A percentile compares a stretch with the other conserved stretches of the same genome.
These are phyloP conservation scores for Didymella pinodella DNA, from an alignment of 2,329 filamentous ascomycete genomes.

Conservation along the genomic window DNA sequence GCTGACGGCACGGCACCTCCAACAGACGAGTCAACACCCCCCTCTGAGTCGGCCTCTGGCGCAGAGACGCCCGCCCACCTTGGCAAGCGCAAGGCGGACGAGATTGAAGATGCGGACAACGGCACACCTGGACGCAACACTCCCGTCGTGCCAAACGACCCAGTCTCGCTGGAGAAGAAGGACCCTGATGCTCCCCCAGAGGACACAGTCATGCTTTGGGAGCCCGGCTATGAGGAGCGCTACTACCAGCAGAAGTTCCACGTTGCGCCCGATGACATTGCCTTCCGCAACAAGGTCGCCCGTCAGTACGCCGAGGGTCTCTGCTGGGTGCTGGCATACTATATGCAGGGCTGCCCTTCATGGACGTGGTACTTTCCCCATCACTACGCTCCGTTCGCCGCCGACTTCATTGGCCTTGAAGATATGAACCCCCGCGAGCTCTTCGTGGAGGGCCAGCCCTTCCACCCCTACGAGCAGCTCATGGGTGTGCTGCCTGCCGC, in stretches of 20 bases:
- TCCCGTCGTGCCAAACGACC: slow-evolving; percentile 57
- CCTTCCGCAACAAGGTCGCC: slow-evolving; percentile 88
- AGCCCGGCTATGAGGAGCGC: slow-evolving; percentile 90
- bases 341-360: slow-evolving; percentile 96
- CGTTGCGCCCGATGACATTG: slow-evolving; percentile 79
- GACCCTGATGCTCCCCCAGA: slow-evolving; percentile 67
- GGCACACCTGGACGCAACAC: slow-evolving; percentile 68
- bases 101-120: slow-evolving; percentile 68
- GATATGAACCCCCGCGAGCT: slow-evolving; percentile 72
- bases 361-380: slow-evolving; percentile 99
- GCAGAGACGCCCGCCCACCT: slow-evolving; percentile 59
- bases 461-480: slow-evolving; percentile 92
- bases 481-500: slow-evolving; percentile 97
- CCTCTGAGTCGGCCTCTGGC: slow-evolving; percentile 44
- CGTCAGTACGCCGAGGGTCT: slow-evolving; percentile 93
- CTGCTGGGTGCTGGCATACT: slow-evolving; percentile 94
- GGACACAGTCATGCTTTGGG: slow-evolving; percentile 91
- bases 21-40: slow-evolving; percentile 32
- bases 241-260: slow-evolving; percentile 98
- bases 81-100: slow-evolving; percentile 80
- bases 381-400: slow-evolving; percentile 96
- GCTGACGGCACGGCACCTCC: slow-evolving; percentile 40
- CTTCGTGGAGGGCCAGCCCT: slow-evolving; percentile 82
- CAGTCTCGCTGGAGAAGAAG: slow-evolving; percentile 53
- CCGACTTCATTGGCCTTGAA: slow-evolving; percentile 85